Evolutionary conservation across 371 early-diverging fungal species (phyloP), one percentile per base, ranked within the genome.

Genomic region (Mucor lusitanicus): DNA sequence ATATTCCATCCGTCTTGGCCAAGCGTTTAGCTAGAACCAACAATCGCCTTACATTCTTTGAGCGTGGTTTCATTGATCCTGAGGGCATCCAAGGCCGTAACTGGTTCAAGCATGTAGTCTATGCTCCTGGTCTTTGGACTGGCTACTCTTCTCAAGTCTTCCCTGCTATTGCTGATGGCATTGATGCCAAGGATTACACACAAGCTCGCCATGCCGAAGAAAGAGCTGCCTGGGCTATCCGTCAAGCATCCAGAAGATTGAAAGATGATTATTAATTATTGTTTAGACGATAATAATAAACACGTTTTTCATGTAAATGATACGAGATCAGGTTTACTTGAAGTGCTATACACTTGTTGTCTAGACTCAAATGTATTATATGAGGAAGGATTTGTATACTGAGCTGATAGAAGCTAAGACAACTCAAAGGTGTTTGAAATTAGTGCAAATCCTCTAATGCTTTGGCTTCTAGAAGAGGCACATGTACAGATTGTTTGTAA

Each of bases 51-150:
- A 73, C 71, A 3, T 58, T 65, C 17, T 83, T 88, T 56, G 90
- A 89, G 63, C 78, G 85, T 25, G 80, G 78, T 1, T 85, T 90
- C 57, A 63, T 88, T 42, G 85, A 85, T 39, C 73, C 78, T 5
- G 74, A 84, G 39, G 89, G 90, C 32, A 77, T 88, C 3, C 75
- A 72, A 6, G 82, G 82, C 2, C 84, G 88, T n/a, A 67, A 74
- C 17, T 90, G 90, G 90, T 88, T 81, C 67, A 86, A 87, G 53
- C 91, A 89, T 58, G 80, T 84, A 1, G 65, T 90, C 2, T 81
- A 85, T 61, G 83, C 87, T 4, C 89, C 90, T 5, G 81, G 84
- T 7, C 69, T 81, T 8, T 83, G 84, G 83, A 73, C 80, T 12
- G 88, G 85, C n/a, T 83, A 87, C 40, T 76, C 76, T 3, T 63